Evolutionary conservation across 768 basidiomycete genomes (phyloP).

Genomic region (Suillus luteus): DNA sequence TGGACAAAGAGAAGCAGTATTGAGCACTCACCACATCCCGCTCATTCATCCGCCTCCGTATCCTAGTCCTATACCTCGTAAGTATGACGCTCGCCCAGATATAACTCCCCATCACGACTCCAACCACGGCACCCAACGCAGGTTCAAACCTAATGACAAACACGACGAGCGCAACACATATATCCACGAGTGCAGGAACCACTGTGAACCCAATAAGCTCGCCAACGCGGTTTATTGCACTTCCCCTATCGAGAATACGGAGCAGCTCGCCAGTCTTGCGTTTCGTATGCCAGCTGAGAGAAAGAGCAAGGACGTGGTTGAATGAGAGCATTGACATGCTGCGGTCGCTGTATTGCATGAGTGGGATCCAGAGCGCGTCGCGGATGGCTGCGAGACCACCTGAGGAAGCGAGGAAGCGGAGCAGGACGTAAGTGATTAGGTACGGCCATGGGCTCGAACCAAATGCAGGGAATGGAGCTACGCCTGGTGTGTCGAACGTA

Average conservation of each 20-base stretch:
- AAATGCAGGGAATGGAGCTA: constrained; percentile 18
- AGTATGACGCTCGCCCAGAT: constrained; percentile 49
- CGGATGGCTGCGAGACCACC: constrained; percentile 75
- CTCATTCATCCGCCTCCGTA: constrained; percentile 82
- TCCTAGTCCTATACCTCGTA: constrained; percentile 71
- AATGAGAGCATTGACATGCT: constrained; percentile 63
- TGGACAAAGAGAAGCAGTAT: background rate
- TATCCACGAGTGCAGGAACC: constrained; percentile 81
- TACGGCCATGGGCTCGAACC: constrained; percentile 64
- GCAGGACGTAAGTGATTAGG: constrained; percentile 63
- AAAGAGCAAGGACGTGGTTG: constrained; percentile 85
- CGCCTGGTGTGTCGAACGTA: constrained; percentile 20
- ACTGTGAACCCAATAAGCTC: constrained; percentile 86
- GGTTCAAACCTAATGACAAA: constrained; percentile 66
- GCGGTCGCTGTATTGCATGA: constrained; percentile 87
- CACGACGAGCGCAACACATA: constrained; percentile 66
- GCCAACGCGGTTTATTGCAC: constrained; percentile 82
- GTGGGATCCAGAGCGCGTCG: constrained; percentile 78
- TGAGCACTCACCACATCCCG: constrained; percentile 53
- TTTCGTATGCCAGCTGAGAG: constrained; percentile 79
- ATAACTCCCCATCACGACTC: constrained; percentile 74
- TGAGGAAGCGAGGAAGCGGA: constrained; percentile 75
- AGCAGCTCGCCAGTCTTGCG: constrained; percentile 72
- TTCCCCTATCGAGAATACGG: constrained; percentile 74
- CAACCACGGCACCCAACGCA: constrained; percentile 65